Base-by-base conservation (phyloP, 768 basidiomycete genomes). In the Tricholoma furcatifolium region DNA sequence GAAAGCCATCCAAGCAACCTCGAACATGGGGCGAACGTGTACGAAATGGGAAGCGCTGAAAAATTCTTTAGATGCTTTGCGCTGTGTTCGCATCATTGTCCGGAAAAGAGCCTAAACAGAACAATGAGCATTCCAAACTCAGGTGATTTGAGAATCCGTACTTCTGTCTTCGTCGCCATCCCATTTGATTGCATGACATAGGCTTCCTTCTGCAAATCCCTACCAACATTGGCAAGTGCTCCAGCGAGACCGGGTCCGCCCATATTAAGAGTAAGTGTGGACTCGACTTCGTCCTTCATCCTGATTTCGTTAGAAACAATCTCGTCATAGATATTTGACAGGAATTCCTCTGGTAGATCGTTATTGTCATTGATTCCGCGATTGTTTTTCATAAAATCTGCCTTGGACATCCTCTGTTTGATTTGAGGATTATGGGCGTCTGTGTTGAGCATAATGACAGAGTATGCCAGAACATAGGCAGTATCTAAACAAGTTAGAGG, bases 1-100 rank as follows among this genome's bases (percentile, higher is more conserved):
- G 71, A 98, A 95, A 1, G 97, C 86, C 73, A 98, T 98, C 97
- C 97, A 99, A 18, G 93, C 95, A 6, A 98, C 95, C 70, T 98
- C 96, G 62, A 99, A 97, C 97, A 99, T 99, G 17, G 97, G 96
- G 34, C 86, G 83, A 55, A 98, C 96, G 66, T 99, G 97, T 52
- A 98, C 84, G 56, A 94, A 92, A 64, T 98, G 91, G 0, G 93
- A 97, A 1, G 97, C 97, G 57, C 91, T 93, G 73, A 95, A 97
- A 73, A 93, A 99, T 56, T 96, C 70, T 67, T 84, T 89, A 7
- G 85, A 82, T 20, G 87, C 84, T 60, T 88, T 91, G n/a, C 91
- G 83, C 65, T 98, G 95, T 23, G 92, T 83, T 30, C 90, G 85
- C 78, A 93, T 90, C 78, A 98, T 82, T 0, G 93, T 94, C 61